These are phyloP conservation scores for Rhodamnia rubescens DNA, from an alignment of 345 rosid species.

Conservation along the genomic window DNA sequence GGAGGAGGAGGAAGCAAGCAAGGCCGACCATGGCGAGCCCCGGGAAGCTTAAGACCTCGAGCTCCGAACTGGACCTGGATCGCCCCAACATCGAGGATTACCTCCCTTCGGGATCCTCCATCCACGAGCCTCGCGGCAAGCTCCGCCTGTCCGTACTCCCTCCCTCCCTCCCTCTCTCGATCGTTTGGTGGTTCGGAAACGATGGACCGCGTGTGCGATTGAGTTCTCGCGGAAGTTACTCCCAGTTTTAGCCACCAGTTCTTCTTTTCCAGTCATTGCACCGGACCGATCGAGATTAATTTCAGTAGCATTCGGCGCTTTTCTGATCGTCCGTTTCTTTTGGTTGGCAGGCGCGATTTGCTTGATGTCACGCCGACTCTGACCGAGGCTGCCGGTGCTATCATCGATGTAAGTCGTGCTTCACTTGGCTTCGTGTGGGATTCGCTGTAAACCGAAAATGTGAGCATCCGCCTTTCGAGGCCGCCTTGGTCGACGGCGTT, in stretches of 20 bases:
- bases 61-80: constrained; percentile 81
- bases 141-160: constrained; percentile 52
- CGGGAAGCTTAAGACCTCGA: constrained; percentile 34
- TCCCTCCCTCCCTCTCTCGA: not conserved
- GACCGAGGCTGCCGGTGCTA: constrained; percentile 98
- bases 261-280: not conserved
- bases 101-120: constrained; percentile 87
- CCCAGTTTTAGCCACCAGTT: not conserved
- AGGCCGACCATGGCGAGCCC: not conserved
- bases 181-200: not conserved
- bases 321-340: not conserved
- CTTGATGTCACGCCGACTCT: constrained; percentile 84
- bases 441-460: not conserved
- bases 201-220: not conserved
- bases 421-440: not conserved
- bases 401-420: constrained; percentile 59
- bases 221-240: not conserved
- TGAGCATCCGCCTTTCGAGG: no score
- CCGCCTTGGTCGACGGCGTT: no score
- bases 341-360: constrained; percentile 53
- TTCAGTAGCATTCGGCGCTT: not conserved
- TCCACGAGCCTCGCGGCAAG: constrained; percentile 74
- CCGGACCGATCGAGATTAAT: not conserved
- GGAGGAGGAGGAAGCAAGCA: not conserved
- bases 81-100: constrained; percentile 87